Conservation (phyloP, 1,139 yeast genomes). For the Saccharomyces hybrid region DNA sequence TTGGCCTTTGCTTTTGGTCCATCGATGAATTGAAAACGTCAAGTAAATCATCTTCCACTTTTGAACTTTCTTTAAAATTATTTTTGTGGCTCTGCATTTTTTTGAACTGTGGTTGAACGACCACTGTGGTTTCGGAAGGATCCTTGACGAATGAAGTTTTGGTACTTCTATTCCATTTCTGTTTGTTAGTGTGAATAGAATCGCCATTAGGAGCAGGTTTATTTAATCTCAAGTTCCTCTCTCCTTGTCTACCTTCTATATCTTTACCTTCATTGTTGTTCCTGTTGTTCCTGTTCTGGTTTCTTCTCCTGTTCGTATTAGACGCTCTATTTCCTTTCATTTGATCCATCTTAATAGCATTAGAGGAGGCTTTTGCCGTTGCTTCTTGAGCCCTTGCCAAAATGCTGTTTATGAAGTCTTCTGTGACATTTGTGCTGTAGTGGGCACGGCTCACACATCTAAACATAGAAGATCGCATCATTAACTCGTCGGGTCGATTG, state of each 20-base stretch:
- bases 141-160: not conserved
- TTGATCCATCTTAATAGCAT: not conserved
- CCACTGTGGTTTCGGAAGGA: not conserved
- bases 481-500: not conserved
- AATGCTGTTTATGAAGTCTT: conserved; percentile 21
- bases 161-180: not conserved
- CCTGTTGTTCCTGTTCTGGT: conserved; percentile 1
- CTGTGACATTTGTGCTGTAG: conserved; percentile 20
- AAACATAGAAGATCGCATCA: not conserved
- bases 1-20: conserved; percentile 8
- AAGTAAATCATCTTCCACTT: conserved; percentile 2
- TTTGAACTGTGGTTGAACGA: conserved; percentile 4
- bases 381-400: conserved; percentile 22
- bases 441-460: not conserved
- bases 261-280: not conserved
- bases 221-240: not conserved
- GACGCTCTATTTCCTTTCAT: not conserved
- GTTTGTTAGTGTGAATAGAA: not conserved
- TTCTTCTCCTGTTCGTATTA: not conserved
- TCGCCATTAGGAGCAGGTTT: not conserved
- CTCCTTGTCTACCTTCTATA: conserved; percentile 1
- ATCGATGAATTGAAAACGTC: conserved; percentile 2
- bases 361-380: conserved; percentile 9
- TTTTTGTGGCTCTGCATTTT: conserved; percentile 1
- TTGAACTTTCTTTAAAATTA: not conserved